Base-by-base conservation (phyloP, 2,329 filamentous ascomycete species). In the Colletotrichum endophyticum region DNA sequence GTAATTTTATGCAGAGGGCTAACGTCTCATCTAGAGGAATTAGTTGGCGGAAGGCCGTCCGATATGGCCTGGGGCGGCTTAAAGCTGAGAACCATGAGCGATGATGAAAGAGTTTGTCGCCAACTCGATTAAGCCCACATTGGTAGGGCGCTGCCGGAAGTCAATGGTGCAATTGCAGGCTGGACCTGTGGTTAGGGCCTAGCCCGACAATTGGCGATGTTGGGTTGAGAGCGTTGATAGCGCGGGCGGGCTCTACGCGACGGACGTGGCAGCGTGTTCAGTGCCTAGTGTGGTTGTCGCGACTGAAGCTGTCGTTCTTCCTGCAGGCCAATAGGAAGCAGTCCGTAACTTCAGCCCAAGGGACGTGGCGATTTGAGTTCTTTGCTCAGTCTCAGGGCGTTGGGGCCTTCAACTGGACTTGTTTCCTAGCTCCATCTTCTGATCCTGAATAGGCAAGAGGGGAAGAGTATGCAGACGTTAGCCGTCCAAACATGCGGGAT, bases 1-100 rank as follows among this genome's bases (percentile, higher is more conserved):
- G 67, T 67, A 59, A 32, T 66, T 66, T 78, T 78, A 77, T 78
- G 77, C 77, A 77, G 53, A 61, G 27, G 32, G 25, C 75, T 63
- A 75, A 69, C 63, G 77, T 78, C 75, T 78, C 75, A 71, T 32
- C 77, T 75, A 78, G 68, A 71, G 34, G n/a, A 16, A 11, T 64
- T 73, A 64, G 64, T 64, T 66, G 57, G 49, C 59, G 64, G 64
- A 44, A 30, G 44, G 32, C 63, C 27, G 22, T 66, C 28, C 36
- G 19, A 49, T 28, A 36, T 67, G 49, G 53, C 13, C 53, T 53
- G 34, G 22, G 27, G 57, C 56, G 36, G 73, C 32, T 19, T 61
- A 49, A 53, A 70, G 74, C 70, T 70, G 71, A 70, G 28, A 27
- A 68, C 19, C 25, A 28, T 5, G 22, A n/a, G 28, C 22, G 28